These are phyloP conservation scores for Phytophthora litchii DNA, from an alignment of 352 stramenopile genomes.

Conservation along the genomic window DNA sequence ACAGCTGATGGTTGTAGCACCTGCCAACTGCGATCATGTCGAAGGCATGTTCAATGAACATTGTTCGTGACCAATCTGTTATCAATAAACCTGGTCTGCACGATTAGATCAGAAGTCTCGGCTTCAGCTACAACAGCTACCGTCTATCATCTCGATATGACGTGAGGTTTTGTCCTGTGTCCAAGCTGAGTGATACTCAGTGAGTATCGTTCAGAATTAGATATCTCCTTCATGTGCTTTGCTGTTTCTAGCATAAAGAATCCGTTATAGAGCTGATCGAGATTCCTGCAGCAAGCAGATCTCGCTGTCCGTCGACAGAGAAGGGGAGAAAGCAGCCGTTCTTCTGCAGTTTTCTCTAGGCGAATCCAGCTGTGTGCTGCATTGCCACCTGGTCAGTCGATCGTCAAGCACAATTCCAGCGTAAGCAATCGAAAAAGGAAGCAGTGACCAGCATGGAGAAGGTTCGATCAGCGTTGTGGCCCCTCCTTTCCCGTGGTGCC, in stretches of 20 bases:
- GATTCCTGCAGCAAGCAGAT: neutral
- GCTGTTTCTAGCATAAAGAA: neutral
- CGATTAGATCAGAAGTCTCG: no score
- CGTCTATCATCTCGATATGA: neutral
- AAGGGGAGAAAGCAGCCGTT: neutral
- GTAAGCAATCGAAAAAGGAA: neutral
- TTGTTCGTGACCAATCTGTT: no score
- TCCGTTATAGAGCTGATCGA: neutral
- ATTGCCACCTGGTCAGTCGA: constrained; percentile 4
- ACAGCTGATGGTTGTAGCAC: no score
- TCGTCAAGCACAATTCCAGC: neutral
- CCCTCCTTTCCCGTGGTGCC: constrained; percentile 16
- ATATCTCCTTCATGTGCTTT: neutral
- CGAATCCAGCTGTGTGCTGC: constrained; percentile 1
- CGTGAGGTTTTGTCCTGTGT: neutral
- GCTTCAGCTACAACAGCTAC: constrained; percentile 11
- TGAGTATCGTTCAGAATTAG: constrained; percentile 4
- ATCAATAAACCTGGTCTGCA: no score
- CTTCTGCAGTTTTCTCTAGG: constrained; percentile 15
- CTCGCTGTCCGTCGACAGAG: constrained; percentile 3
- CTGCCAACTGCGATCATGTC: no score
- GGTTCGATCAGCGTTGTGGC: neutral
- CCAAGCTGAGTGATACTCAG: neutral
- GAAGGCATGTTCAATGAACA: no score
- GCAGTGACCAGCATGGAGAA: constrained; percentile 1